Evolutionary conservation across 164 flowering plant genomes (phyloP).

Genomic region (Vitis rotundifolia): DNA sequence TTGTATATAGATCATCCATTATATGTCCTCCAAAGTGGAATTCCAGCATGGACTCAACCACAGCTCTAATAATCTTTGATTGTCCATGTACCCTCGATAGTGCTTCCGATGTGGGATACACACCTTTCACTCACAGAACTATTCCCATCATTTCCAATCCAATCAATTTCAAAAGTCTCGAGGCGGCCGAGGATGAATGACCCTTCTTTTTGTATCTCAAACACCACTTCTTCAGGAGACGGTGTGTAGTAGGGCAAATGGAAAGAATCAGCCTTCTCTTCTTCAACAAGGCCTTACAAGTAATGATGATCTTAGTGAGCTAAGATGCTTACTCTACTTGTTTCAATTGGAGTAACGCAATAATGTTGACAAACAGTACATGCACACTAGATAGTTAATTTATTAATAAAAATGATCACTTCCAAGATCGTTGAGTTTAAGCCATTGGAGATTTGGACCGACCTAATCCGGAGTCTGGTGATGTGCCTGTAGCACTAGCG

Average conservation of each 20-base stretch:
- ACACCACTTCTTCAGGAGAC: conserved; percentile 6
- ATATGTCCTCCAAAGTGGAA: conserved; percentile 21
- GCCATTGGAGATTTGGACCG: no score
- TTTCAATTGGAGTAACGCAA: no score
- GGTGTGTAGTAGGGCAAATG: conserved; percentile 16
- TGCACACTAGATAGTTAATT: no score
- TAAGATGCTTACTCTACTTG: no score
- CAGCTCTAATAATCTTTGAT: conserved; percentile 27
- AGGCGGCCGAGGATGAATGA: conserved; percentile 14
- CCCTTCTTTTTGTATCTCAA: conserved; percentile 7
- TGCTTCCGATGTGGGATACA: no score
- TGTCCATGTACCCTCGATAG: conserved; percentile 5
- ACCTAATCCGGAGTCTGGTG: no score
- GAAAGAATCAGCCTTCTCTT: conserved; percentile 13
- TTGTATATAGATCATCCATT: conserved; percentile 26
- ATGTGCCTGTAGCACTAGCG: no score
- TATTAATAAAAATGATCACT: no score
- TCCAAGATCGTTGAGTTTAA: no score
- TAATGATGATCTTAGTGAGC: neutral
- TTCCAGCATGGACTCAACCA: conserved; percentile 20
- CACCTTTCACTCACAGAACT: neutral
- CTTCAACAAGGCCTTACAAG: neutral
- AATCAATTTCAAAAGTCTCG: conserved; percentile 2
- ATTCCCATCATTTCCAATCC: no score
- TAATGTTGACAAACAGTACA: no score